Percentiles rank a stretch among this genome's conserved stretches.
Evolutionary conservation across 2,329 filamentous ascomycete genomes (phyloP).

Genomic region (Trichoderma citrinoviride): DNA sequence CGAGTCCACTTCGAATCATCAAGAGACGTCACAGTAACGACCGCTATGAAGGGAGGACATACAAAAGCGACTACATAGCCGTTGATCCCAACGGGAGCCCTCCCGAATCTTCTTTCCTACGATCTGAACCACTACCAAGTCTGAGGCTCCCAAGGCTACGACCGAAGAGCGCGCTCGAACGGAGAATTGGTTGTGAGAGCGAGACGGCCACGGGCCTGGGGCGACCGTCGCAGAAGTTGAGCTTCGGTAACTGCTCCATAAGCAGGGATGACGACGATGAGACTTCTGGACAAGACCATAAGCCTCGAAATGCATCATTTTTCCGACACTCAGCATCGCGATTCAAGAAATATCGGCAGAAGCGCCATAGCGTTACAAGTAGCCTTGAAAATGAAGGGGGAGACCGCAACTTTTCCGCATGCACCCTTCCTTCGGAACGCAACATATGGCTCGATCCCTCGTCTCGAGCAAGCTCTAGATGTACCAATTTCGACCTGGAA

Average conservation of each 20-base stretch:
- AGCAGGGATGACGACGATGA: neutral
- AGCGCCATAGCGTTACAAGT: neutral
- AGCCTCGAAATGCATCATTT: neutral
- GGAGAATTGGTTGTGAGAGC: neutral
- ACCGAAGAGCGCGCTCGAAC: neutral
- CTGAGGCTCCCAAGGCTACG: slow-evolving; percentile 13
- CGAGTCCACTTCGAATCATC: slow-evolving; percentile 50
- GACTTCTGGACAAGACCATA: neutral
- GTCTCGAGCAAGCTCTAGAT: slow-evolving; percentile 7
- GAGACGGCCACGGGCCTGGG: neutral
- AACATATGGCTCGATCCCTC: neutral
- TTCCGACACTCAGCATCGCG: neutral
- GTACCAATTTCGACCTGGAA: slow-evolving; percentile 10
- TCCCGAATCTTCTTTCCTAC: neutral
- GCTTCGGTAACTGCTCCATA: neutral
- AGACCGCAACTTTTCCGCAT: neutral
- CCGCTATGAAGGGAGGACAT: neutral
- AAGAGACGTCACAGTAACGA: neutral
- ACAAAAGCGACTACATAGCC: neutral
- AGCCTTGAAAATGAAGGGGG: neutral
- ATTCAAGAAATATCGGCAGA: neutral
- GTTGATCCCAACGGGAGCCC: neutral
- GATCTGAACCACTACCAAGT: neutral
- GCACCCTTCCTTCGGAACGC: neutral
- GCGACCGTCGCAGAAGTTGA: neutral